Evolutionary conservation across 805 yeast genomes (phyloP).

Genomic region (Candida sithepensis): DNA sequence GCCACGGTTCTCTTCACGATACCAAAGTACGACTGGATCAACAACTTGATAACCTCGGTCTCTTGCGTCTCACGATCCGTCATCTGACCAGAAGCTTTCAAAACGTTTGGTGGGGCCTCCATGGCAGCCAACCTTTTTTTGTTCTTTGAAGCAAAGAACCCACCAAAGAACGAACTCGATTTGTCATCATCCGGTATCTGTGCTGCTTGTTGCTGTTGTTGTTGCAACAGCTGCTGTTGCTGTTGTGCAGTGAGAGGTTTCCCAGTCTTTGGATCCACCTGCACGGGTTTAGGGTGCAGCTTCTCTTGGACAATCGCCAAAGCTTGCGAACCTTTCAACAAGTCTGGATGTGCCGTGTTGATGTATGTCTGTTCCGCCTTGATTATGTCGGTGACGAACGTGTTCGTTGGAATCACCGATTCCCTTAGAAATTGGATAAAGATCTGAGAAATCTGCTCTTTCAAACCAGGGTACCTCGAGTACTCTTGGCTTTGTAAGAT

Average conservation of each 20-base stretch:
- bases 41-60: conserved; percentile 92
- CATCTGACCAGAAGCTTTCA: conserved; percentile 89
- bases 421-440: conserved; percentile 78
- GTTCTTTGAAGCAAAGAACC: conserved; percentile 87
- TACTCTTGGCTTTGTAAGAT: conserved; percentile 78
- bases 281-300: conserved; percentile 73
- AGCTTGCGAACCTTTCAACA: conserved; percentile 91
- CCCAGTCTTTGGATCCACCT: conserved; percentile 86
- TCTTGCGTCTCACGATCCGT: conserved; percentile 95
- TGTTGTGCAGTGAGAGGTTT: conserved; percentile 53
- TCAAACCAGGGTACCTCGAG: conserved; percentile 85
- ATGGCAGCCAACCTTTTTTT: conserved; percentile 90
- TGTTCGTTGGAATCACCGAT: conserved; percentile 78
- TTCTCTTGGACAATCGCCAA: conserved; percentile 90
- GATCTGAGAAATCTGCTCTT: conserved; percentile 77
- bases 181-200: conserved; percentile 42
- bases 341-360: conserved; percentile 96
- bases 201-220: conserved; percentile 25
- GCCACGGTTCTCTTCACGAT: conserved; percentile 93
- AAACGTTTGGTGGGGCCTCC: conserved; percentile 96
- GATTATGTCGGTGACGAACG: conserved; percentile 80
- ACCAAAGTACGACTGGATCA: conserved; percentile 84
- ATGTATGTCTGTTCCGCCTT: conserved; percentile 88
- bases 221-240: conserved; percentile 25
- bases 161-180: conserved; percentile 85